Conservation (phyloP, 352 stramenopile genomes). For the Phytophthora hybrid region DNA sequence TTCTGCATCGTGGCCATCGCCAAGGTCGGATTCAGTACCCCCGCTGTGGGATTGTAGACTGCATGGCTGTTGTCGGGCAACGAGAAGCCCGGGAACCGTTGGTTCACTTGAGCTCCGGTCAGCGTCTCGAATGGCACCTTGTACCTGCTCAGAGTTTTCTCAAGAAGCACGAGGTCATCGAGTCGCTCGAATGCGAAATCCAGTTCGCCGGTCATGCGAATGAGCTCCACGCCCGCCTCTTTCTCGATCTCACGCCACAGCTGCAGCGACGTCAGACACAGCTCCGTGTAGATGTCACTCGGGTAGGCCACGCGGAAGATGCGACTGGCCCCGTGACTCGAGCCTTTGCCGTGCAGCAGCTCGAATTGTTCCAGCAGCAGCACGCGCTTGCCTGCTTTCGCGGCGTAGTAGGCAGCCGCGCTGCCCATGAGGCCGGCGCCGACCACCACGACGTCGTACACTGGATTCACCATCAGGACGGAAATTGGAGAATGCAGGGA, state of each 20-base stretch:
- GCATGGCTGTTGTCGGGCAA: slow-evolving; percentile 49
- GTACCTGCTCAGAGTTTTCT: slow-evolving; percentile 42
- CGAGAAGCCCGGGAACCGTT: slow-evolving; percentile 61
- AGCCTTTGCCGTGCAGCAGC: slow-evolving; percentile 69
- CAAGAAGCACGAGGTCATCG: slow-evolving; percentile 38
- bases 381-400: slow-evolving; percentile 53
- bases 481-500: slow-evolving; percentile 4
- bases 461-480: slow-evolving; percentile 25
- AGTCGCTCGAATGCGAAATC: slow-evolving; percentile 51
- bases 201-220: slow-evolving; percentile 71
- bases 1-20: slow-evolving; percentile 64
- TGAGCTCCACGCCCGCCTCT: slow-evolving; percentile 43
- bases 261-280: slow-evolving; percentile 67
- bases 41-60: slow-evolving; percentile 57
- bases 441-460: slow-evolving; percentile 61
- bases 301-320: slow-evolving; percentile 89
- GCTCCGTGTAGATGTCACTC: slow-evolving; percentile 70
- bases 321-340: slow-evolving; percentile 77
- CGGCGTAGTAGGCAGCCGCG: slow-evolving; percentile 62
- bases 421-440: slow-evolving; percentile 77
- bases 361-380: slow-evolving; percentile 82
- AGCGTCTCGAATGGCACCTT: slow-evolving; percentile 57
- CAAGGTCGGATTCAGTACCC: slow-evolving; percentile 62
- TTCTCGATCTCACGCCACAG: slow-evolving; percentile 67
- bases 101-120: slow-evolving; percentile 50